These are phyloP conservation scores for Mallotus nudiflorus DNA, from an alignment of 345 rosid genomes.

Conservation along the genomic window DNA sequence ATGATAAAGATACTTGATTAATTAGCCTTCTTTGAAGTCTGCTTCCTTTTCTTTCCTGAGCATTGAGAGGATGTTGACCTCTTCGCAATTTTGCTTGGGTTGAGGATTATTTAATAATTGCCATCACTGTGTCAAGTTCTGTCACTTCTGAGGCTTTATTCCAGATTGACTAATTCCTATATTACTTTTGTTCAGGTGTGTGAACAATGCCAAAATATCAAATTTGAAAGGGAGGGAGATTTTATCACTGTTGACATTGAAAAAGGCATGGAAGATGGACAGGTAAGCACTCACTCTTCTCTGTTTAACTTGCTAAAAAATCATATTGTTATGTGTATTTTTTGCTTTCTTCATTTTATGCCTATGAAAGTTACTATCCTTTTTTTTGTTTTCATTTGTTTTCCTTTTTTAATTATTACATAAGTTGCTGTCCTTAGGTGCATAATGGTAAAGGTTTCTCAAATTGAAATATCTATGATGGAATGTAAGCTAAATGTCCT, in stretches of 20 bases:
- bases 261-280: constrained; percentile 99
- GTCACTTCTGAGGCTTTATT: neutral
- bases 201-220: constrained; percentile 95
- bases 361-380: neutral
- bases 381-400: neutral
- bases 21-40: neutral
- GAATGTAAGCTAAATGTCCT: neutral
- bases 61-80: neutral
- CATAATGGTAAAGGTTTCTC: neutral
- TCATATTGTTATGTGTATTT: neutral
- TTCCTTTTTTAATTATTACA: neutral
- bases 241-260: constrained; percentile 94
- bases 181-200: constrained; percentile 65
- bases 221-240: constrained; percentile 83
- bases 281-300: constrained; percentile 49
- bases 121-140: neutral
- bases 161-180: neutral
- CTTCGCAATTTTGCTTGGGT: neutral
- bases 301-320: neutral
- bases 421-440: neutral
- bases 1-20: neutral
- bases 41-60: neutral
- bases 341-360: neutral
- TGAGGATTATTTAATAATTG: neutral
- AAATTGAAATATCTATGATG: neutral